Evolutionary conservation across 2,329 filamentous ascomycete species (phyloP), one percentile per base, ranked within the genome.

Genomic region (Botryotinia globosa): DNA sequence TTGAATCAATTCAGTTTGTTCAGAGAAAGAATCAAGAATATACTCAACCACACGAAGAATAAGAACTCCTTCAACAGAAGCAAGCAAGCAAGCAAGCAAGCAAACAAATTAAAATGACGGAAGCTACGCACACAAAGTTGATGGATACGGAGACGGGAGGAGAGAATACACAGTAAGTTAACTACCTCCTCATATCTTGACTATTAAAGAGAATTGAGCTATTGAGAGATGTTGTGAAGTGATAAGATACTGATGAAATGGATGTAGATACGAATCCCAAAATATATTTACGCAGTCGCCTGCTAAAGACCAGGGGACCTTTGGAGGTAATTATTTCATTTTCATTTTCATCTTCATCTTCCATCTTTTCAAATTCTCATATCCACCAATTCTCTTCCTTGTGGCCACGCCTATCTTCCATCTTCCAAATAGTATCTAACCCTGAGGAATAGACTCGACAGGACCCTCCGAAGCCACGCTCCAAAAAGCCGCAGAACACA

Each of bases 61-160:
- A 32, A 44, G 5, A 37, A 69, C 18, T 1, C 18, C 2, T 25
- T n/a, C 4, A n/a, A 5, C 51, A 54, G 14, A 58, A 1, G 29
- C 9, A 18, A 45, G 1, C 16, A 45, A 66, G 44, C 20, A 59
- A 42, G 20, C 10, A 56, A 22, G 5, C 51, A 25, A n/a, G n/a
- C n/a, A n/a, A n/a, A n/a, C n/a, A n/a, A n/a, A 18, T 12, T 4
- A 71, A 42, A 12, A 77, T 77, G 75, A 63, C 75, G 4, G 64
- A 75, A 72, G 71, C 72, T 32, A 73, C 71, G 20, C 74, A 76
- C 51, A 76, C 75, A 3, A 84, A 85, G 75, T 82, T 90, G 59
- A 87, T 90, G 84, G 85, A 88, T 76, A 89, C 87, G 44, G 85
- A 85, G 73, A 83, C 84, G 29, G 89, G 89, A 78, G 89, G 89